Evolutionary conservation across 2,329 filamentous ascomycete species (phyloP).

Genomic region (Coniochaeta sp.): DNA sequence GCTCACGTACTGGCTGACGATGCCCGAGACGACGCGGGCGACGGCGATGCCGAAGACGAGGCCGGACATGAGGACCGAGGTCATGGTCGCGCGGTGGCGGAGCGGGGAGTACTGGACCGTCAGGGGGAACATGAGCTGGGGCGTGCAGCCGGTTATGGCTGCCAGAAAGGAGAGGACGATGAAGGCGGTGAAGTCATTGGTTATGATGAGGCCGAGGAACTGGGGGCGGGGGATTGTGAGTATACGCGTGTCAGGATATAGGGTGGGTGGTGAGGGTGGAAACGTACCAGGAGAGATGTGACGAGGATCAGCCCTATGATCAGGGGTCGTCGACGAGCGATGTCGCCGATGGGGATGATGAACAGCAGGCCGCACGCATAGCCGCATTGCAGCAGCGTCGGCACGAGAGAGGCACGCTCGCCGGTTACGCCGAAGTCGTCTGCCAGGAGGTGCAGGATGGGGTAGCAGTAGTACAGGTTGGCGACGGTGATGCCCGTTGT

Average conservation of each 20-base stretch:
- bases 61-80: slow-evolving; percentile 66
- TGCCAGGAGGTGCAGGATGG: slow-evolving; percentile 66
- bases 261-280: slow-evolving; percentile 6
- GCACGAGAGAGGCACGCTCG: slow-evolving; percentile 54
- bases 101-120: slow-evolving; percentile 68
- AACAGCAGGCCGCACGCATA: slow-evolving; percentile 69
- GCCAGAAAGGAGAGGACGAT: slow-evolving; percentile 62
- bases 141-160: slow-evolving; percentile 67
- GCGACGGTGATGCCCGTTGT: slow-evolving; percentile 51
- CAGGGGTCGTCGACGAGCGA: slow-evolving; percentile 56
- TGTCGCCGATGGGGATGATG: slow-evolving; percentile 66
- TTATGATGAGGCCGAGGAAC: slow-evolving; percentile 65
- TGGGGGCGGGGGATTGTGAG: neutral
- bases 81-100: slow-evolving; percentile 56
- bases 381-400: slow-evolving; percentile 67
- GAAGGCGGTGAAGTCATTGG: slow-evolving; percentile 55
- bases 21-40: slow-evolving; percentile 64
- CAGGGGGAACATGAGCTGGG: slow-evolving; percentile 68
- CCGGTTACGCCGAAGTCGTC: slow-evolving; percentile 60
- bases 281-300: slow-evolving; percentile 59
- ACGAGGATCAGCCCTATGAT: slow-evolving; percentile 58
- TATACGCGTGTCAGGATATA: neutral
- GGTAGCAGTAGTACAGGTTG: slow-evolving; percentile 72
- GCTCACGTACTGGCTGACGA: slow-evolving; percentile 60
- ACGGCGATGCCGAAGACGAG: slow-evolving; percentile 66